Percentiles rank a stretch among this genome's conserved stretches.
Evolutionary conservation across 2,329 filamentous ascomycete species (phyloP).

Genomic region (Didymella segeticola): DNA sequence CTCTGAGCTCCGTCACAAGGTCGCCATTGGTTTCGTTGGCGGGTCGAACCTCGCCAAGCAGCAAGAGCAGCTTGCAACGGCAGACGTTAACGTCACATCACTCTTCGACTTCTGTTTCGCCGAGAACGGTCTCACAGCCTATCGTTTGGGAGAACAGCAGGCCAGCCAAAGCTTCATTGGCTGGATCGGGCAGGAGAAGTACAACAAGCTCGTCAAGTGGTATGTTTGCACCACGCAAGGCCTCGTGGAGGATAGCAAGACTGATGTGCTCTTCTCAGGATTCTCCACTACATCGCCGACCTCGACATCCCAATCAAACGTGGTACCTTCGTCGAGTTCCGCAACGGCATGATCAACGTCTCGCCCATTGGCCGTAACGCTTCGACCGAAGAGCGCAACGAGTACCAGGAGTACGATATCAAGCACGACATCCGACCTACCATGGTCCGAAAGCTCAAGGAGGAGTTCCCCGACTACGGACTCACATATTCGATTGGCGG

Average conservation of each 20-base stretch:
- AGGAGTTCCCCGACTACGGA: constrained; percentile 82
- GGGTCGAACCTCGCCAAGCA: constrained; percentile 93
- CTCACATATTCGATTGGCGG: constrained; percentile 96
- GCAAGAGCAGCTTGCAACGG: constrained; percentile 87
- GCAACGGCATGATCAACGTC: constrained; percentile 91
- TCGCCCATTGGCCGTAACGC: constrained; percentile 87
- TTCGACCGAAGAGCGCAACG: constrained; percentile 76
- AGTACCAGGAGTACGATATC: constrained; percentile 83
- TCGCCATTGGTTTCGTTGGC: constrained; percentile 89
- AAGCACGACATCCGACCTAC: constrained; percentile 75
- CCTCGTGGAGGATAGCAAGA: constrained; percentile 36
- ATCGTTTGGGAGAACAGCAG: constrained; percentile 78
- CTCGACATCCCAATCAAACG: constrained; percentile 83
- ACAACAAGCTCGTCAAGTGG: constrained; percentile 77
- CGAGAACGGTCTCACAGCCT: constrained; percentile 95
- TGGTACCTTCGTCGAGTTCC: constrained; percentile 86
- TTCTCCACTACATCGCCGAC: constrained; percentile 83
- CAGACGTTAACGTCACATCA: constrained; percentile 70
- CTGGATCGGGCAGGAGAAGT: constrained; percentile 86
- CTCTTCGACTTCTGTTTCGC: constrained; percentile 98
- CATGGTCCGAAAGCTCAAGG: constrained; percentile 77
- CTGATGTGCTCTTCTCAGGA: constrained; percentile 41
- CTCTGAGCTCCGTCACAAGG: constrained; percentile 80
- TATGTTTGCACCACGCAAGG: constrained; percentile 21
- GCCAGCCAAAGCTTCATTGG: constrained; percentile 85